A percentile compares a stretch with the other conserved stretches of the same genome.
phyloP scores from a whole-genome alignment of 164 flowering plant genomes.

The Sextonia rubra region DNA sequence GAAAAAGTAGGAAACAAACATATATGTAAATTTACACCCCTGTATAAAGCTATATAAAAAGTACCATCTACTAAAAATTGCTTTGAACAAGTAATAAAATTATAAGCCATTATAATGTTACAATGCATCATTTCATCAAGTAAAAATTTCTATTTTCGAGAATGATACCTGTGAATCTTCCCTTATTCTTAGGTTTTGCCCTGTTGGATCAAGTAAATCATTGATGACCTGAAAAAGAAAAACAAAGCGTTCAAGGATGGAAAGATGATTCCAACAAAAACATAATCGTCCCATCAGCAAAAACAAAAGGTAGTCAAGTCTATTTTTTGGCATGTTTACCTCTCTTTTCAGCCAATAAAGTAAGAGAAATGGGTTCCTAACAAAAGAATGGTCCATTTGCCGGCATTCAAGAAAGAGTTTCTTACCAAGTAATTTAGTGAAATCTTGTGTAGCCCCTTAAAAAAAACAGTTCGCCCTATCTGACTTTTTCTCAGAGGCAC shows the following conservation, averaged over 20 bases:
- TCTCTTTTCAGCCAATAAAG: background rate
- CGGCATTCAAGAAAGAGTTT: background rate
- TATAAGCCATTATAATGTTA: too few species aligned
- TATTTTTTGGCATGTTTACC: background rate
- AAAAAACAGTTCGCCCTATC: background rate
- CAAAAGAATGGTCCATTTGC: background rate
- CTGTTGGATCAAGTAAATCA: constrained; percentile 78
- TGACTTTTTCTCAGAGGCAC: background rate
- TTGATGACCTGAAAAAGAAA: constrained; percentile 59
- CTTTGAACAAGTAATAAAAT: too few species aligned
- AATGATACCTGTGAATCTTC: constrained; percentile 71
- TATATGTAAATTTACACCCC: too few species aligned
- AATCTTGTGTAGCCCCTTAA: too few species aligned
- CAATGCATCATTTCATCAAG: background rate
- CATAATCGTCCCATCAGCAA: background rate
- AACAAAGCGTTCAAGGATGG: background rate
- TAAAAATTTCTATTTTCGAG: constrained; percentile 4
- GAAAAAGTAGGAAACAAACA: too few species aligned
- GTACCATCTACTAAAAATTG: too few species aligned
- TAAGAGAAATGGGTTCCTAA: background rate
- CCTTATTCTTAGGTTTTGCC: constrained; percentile 69
- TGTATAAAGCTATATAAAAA: too few species aligned
- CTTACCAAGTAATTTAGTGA: too few species aligned
- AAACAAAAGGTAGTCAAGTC: background rate
- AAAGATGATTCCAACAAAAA: background rate